These are phyloP conservation scores for Persicaria maculosa DNA, from an alignment of 148 eudicot genomes.

Conservation along the genomic window DNA sequence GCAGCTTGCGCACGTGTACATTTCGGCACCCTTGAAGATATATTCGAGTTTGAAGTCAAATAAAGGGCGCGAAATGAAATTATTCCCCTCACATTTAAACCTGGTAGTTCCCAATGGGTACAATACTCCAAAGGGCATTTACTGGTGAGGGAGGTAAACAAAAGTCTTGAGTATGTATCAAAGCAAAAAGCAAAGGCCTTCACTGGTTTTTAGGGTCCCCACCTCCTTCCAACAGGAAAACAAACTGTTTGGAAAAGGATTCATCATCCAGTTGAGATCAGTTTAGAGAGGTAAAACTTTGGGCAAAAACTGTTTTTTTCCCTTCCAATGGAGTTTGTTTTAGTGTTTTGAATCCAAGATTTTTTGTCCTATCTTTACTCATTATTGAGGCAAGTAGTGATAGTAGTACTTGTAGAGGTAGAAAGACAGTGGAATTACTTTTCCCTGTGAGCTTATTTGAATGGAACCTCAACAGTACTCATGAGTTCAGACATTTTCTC, in stretches of 20 bases:
- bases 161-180: not conserved
- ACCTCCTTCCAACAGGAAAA: constrained; percentile 3
- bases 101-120: constrained; percentile 7
- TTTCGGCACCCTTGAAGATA: too few species aligned
- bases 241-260: constrained; percentile 10
- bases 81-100: constrained; percentile 5
- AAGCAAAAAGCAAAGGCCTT: not conserved
- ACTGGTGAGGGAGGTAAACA: constrained; percentile 6
- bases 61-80: not conserved
- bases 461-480: not conserved
- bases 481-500: not conserved
- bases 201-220: constrained; percentile 5
- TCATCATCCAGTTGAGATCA: constrained; percentile 1
- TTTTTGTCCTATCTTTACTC: not conserved
- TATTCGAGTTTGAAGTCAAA: too few species aligned
- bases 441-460: not conserved
- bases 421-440: not conserved
- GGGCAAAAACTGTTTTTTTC: not conserved
- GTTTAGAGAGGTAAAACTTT: not conserved
- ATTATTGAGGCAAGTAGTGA: not conserved
- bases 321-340: not conserved
- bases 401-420: not conserved
- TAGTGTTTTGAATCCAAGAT: not conserved
- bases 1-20: too few species aligned
- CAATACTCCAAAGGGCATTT: constrained; percentile 9